Evolutionary conservation across 148 eudicot species (phyloP).

Genomic region (Salicornia ramosissima): DNA sequence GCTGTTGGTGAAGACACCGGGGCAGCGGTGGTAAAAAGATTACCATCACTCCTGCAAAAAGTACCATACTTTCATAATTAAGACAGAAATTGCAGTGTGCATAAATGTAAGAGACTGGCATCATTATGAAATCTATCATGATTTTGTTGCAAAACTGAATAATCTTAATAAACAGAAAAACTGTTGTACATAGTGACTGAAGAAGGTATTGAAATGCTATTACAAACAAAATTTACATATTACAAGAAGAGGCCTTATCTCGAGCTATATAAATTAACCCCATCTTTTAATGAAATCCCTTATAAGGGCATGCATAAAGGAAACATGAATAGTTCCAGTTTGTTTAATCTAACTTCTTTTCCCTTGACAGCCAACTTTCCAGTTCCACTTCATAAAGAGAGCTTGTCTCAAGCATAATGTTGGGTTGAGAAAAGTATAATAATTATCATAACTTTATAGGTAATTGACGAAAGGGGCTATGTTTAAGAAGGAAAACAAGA

Average conservation of each 20-base stretch:
- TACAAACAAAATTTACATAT: not conserved
- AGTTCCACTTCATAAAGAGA: no score
- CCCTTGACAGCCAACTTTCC: no score
- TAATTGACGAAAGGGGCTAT: not conserved
- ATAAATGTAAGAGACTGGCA: not conserved
- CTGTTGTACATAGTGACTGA: not conserved
- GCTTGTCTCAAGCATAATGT: no score
- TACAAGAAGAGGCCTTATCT: not conserved
- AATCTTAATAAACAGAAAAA: not conserved
- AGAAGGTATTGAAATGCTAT: not conserved
- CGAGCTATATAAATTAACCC: not conserved
- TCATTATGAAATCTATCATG: not conserved
- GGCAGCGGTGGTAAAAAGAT: constrained; percentile 56
- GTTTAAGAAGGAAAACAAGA: not conserved
- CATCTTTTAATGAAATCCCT: no score
- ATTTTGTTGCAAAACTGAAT: not conserved
- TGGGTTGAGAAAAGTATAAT: no score
- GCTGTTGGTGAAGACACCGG: constrained; percentile 48
- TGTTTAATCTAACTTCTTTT: no score
- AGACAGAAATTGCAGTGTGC: not conserved
- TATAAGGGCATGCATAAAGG: no score
- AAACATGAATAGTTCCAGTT: no score
- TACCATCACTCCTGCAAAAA: constrained; percentile 65
- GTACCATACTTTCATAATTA: constrained; percentile 8
- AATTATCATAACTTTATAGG: not conserved